These are phyloP conservation scores for Bolboschoenus planiculmis DNA, from an alignment of 176 grass and related monocot genomes.

Conservation along the genomic window DNA sequence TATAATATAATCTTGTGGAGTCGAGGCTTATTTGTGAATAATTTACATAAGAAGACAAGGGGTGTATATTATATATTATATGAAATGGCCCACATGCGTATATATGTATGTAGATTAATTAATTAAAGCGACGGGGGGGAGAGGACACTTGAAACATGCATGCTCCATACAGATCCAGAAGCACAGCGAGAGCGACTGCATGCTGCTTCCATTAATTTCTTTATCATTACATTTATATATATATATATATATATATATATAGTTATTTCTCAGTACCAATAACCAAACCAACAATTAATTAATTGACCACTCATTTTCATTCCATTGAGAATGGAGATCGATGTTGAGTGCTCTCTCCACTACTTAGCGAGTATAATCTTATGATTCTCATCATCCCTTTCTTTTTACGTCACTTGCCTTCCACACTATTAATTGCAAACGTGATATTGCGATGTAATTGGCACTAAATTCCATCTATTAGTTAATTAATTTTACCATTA, in stretches of 20 bases:
- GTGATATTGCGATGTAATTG: not conserved
- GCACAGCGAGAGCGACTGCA: not conserved
- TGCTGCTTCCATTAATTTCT: not conserved
- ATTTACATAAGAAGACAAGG: not conserved
- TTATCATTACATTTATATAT: too few relatives aligned
- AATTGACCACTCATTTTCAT: not conserved
- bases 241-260: too few relatives aligned
- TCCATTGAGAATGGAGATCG: not conserved
- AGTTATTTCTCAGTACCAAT: not conserved
- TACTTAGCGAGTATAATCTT: not conserved
- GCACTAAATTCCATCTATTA: not conserved
- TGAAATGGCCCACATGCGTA: not conserved
- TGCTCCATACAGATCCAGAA: not conserved
- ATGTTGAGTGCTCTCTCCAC: constrained; percentile 1
- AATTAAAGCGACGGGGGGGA: not conserved
- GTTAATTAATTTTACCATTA: not conserved
- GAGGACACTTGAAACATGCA: not conserved
- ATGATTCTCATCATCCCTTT: constrained; percentile 9
- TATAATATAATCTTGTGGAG: too few relatives aligned
- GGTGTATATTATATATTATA: not conserved
- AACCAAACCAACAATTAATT: not conserved
- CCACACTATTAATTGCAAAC: not conserved
- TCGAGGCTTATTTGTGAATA: too few relatives aligned
- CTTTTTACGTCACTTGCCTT: not conserved
- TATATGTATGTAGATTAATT: too few relatives aligned